Conservation (phyloP, 257 asterid genomes). For the Jacaranda copaia region DNA sequence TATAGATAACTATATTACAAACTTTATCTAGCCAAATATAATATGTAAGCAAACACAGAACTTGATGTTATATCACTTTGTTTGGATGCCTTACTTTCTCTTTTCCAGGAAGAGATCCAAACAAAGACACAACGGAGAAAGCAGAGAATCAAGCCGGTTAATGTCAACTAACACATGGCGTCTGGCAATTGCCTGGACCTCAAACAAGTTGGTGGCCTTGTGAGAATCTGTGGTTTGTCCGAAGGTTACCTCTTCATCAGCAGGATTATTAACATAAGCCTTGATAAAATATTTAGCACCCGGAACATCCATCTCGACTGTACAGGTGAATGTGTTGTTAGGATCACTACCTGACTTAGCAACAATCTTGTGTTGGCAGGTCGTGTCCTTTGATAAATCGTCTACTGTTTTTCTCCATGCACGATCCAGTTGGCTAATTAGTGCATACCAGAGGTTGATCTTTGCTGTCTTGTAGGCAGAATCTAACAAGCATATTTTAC, state of each 20-base stretch:
- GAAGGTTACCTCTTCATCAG: slow-evolving; percentile 47
- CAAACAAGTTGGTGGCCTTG: slow-evolving; percentile 57
- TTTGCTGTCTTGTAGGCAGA: too few relatives aligned
- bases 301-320: too few relatives aligned
- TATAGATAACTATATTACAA: not conserved
- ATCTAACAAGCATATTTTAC: too few relatives aligned
- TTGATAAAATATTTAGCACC: too few relatives aligned
- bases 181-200: slow-evolving; percentile 57
- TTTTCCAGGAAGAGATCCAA: slow-evolving; percentile 70
- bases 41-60: slow-evolving; percentile 8
- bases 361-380: too few relatives aligned
- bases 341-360: slow-evolving; percentile 39
- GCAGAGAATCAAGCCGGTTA: slow-evolving; percentile 70
- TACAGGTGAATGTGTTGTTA: too few relatives aligned
- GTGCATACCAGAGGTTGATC: too few relatives aligned
- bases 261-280: slow-evolving; percentile 48
- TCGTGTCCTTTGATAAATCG: too few relatives aligned
- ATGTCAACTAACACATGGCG: slow-evolving; percentile 64
- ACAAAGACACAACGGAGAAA: slow-evolving; percentile 63
- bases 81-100: slow-evolving; percentile 43
- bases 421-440: too few relatives aligned
- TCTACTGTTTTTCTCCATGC: too few relatives aligned
- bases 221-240: slow-evolving; percentile 67
- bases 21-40: not conserved
- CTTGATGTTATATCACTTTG: not conserved